phyloP scores from a whole-genome alignment of 495 filamentous ascomycete genomes.

The Xylaria grammica region DNA sequence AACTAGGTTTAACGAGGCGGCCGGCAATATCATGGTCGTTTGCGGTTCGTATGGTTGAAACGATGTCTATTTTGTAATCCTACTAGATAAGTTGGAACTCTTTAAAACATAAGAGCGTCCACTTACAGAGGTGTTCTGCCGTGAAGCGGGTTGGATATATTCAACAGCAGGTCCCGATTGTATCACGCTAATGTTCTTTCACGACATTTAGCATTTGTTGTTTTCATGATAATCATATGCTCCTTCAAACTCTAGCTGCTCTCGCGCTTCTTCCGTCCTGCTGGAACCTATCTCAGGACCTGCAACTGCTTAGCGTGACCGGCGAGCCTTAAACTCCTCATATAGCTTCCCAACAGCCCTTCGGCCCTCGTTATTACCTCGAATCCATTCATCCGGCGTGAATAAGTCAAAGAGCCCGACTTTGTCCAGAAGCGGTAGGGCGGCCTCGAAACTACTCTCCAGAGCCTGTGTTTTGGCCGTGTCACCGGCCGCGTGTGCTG shows the following conservation, averaged over 20 bases:
- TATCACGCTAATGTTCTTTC: neutral
- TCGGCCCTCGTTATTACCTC: conserved; percentile 29
- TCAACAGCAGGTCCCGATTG: neutral
- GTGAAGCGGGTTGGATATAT: neutral
- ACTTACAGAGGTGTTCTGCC: neutral
- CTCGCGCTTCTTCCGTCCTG: neutral
- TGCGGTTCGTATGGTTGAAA: neutral
- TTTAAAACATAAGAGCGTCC: neutral
- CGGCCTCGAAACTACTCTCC: conserved; percentile 25
- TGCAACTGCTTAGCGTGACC: neutral
- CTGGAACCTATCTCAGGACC: neutral
- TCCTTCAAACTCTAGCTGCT: neutral
- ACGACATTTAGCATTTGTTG: neutral
- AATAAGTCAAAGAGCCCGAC: conserved; percentile 36
- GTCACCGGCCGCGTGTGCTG: conserved; percentile 26
- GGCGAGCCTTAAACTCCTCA: conserved; percentile 27
- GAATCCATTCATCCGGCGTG: conserved; percentile 33
- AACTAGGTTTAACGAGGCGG: conserved; percentile 20
- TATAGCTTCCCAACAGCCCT: conserved; percentile 29
- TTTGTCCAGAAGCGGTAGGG: conserved; percentile 29
- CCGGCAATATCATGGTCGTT: neutral
- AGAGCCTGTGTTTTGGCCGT: conserved; percentile 22
- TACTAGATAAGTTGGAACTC: conserved; percentile 32
- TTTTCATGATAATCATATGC: neutral
- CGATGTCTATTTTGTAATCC: neutral